phyloP scores from a whole-genome alignment of 2,329 filamentous ascomycete species.

The Penicillium verrucosum region DNA sequence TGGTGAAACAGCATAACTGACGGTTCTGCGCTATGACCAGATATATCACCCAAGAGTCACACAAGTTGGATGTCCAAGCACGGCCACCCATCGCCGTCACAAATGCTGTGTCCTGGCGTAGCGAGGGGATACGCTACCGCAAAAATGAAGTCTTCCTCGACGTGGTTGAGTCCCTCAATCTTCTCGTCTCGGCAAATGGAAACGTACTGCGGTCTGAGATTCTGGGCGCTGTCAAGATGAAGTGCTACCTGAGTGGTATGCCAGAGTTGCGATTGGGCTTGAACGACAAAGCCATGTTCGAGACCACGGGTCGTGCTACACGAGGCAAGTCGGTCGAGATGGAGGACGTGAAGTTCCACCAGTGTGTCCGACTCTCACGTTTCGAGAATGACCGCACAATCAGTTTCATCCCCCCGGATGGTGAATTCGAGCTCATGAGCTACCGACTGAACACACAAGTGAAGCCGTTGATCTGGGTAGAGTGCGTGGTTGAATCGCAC shows the following conservation, averaged over 20 bases:
- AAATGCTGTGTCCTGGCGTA: conserved; percentile 96
- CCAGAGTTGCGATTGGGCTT: conserved; percentile 88
- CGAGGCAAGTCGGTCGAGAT: conserved; percentile 97
- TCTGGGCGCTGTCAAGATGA: conserved; percentile 97
- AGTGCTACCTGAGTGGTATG: conserved; percentile 98
- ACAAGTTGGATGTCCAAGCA: conserved; percentile 96
- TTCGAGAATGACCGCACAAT: conserved; percentile 99
- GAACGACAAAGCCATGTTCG: conserved; percentile 99
- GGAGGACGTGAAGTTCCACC: conserved; percentile 99
- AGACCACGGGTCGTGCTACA: conserved; percentile 90
- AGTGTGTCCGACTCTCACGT: conserved; percentile 89
- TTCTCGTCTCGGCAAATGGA: conserved; percentile 88
- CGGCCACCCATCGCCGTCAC: conserved; percentile 96
- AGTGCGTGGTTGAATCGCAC: conserved; percentile 94
- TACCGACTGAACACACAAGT: conserved; percentile 98
- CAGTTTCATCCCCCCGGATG: conserved; percentile 96
- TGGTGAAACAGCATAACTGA: neutral
- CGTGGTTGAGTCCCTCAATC: conserved; percentile 92
- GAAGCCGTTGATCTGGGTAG: conserved; percentile 97
- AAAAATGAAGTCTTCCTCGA: conserved; percentile 99
- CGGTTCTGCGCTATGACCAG: conserved; percentile 30
- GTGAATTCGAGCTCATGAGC: conserved; percentile 98
- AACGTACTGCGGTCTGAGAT: conserved; percentile 97
- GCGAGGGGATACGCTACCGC: conserved; percentile 94
- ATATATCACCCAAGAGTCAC: conserved; percentile 98